phyloP scores from a whole-genome alignment of 1,284 basidiomycete species.

The Cryptococcus sp. region DNA sequence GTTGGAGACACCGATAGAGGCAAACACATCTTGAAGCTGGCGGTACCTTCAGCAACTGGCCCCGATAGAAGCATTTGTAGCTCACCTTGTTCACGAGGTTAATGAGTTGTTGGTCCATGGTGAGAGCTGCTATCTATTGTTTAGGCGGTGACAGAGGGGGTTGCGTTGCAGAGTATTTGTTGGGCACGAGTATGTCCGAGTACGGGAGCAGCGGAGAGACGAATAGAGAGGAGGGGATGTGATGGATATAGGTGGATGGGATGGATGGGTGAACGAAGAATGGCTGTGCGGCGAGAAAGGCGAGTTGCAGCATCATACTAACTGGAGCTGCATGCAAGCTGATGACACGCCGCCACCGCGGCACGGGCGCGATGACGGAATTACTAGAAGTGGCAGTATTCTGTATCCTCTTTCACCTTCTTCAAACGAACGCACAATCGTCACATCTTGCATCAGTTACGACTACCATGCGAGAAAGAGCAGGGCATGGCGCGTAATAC shows the following conservation, averaged over 20 bases:
- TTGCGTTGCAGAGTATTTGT: background rate
- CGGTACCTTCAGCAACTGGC: conserved; percentile 4
- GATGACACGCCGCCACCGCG: background rate
- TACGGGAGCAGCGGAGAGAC: too few relatives aligned
- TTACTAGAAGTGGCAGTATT: conserved; percentile 15
- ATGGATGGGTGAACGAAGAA: too few relatives aligned
- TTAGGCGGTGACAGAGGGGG: background rate
- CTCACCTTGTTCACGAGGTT: conserved; percentile 51
- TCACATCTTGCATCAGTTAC: too few relatives aligned
- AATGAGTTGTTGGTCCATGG: conserved; percentile 52
- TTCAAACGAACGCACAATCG: too few relatives aligned
- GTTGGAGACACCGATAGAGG: conserved; percentile 52
- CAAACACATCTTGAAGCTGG: conserved; percentile 56
- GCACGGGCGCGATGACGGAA: conserved; percentile 2
- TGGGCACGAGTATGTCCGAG: background rate
- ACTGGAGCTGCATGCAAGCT: background rate
- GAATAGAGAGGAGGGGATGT: too few relatives aligned
- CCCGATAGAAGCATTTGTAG: background rate
- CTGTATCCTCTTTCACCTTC: background rate
- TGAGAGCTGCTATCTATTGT: background rate
- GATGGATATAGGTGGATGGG: too few relatives aligned
- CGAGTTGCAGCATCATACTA: too few relatives aligned
- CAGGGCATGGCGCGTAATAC: too few relatives aligned
- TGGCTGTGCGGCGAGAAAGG: too few relatives aligned
- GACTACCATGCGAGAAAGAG: too few relatives aligned